Percentiles rank a stretch among this genome's conserved stretches.
Conservation (phyloP, 257 asterid genomes). For the Knoxia roxburghii region DNA sequence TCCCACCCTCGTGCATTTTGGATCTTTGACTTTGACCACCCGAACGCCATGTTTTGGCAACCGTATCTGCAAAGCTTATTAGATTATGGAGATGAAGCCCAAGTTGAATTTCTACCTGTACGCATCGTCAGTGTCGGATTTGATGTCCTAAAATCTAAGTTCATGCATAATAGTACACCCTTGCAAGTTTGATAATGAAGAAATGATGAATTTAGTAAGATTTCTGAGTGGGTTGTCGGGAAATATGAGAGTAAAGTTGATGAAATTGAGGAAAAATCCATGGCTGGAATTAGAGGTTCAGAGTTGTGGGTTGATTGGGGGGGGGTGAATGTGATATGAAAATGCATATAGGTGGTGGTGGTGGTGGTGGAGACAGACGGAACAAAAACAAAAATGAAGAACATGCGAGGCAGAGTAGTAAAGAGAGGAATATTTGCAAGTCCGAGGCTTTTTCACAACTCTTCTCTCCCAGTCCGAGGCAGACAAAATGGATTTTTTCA, state of each 20-base stretch:
- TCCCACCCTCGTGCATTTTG: constrained; percentile 22
- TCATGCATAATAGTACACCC: no score
- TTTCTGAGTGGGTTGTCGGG: no score
- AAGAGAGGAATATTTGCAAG: constrained; percentile 25
- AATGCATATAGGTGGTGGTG: not conserved
- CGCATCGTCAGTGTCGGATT: no score
- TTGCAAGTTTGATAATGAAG: no score
- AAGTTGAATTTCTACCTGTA: no score
- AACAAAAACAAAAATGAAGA: constrained; percentile 11
- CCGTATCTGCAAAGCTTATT: not conserved
- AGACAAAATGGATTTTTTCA: constrained; percentile 32
- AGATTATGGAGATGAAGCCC: no score
- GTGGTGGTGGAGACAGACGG: constrained; percentile 4
- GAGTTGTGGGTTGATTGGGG: no score
- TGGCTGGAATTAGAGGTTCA: no score
- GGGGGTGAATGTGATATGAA: not conserved
- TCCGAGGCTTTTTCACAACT: constrained; percentile 26
- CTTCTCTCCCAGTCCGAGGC: not conserved
- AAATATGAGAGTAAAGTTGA: no score
- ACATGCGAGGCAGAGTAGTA: constrained; percentile 10
- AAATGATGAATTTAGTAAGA: no score
- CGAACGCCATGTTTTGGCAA: not conserved
- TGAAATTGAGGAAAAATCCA: no score
- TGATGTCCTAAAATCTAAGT: no score
- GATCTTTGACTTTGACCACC: constrained; percentile 26